Conservation (phyloP, 805 yeast genomes). For the Sporopachydermia quercuum region DNA sequence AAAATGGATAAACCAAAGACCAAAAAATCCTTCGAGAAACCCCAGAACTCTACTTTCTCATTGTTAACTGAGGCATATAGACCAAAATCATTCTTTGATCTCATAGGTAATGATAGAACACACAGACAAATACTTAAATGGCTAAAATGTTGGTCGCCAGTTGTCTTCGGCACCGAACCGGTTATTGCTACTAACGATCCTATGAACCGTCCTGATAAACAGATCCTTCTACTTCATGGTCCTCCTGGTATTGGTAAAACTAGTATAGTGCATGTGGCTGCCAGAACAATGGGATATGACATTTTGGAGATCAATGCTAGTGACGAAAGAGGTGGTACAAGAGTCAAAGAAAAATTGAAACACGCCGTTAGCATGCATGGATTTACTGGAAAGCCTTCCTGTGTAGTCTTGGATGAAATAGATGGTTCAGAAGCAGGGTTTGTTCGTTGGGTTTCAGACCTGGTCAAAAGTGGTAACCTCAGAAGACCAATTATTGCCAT, state of each 20-base stretch:
- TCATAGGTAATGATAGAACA: slow-evolving; percentile 53
- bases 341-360: slow-evolving; percentile 36
- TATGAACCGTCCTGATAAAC: slow-evolving; percentile 41
- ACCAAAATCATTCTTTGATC: slow-evolving; percentile 46
- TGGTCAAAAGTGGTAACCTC: slow-evolving; percentile 28
- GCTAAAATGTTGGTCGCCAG: slow-evolving; percentile 53
- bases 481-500: slow-evolving; percentile 81
- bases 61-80: slow-evolving; percentile 55
- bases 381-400: slow-evolving; percentile 57
- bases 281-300: slow-evolving; percentile 68
- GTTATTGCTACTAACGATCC: slow-evolving; percentile 24
- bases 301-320: slow-evolving; percentile 79
- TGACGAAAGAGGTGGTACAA: slow-evolving; percentile 54
- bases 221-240: slow-evolving; percentile 67
- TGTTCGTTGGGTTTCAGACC: slow-evolving; percentile 8
- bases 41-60: slow-evolving; percentile 2
- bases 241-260: slow-evolving; percentile 94
- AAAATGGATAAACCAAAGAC: background rate
- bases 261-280: slow-evolving; percentile 71
- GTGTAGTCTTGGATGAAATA: slow-evolving; percentile 78
- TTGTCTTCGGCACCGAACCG: slow-evolving; percentile 27
- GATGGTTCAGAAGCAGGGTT: slow-evolving; percentile 62
- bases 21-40: background rate
- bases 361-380: slow-evolving; percentile 55
- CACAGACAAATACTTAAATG: slow-evolving; percentile 47